A percentile compares a stretch with the other conserved stretches of the same genome.
Evolutionary conservation across 768 basidiomycete species (phyloP).

Genomic region (Rhizopogon roseolus): DNA sequence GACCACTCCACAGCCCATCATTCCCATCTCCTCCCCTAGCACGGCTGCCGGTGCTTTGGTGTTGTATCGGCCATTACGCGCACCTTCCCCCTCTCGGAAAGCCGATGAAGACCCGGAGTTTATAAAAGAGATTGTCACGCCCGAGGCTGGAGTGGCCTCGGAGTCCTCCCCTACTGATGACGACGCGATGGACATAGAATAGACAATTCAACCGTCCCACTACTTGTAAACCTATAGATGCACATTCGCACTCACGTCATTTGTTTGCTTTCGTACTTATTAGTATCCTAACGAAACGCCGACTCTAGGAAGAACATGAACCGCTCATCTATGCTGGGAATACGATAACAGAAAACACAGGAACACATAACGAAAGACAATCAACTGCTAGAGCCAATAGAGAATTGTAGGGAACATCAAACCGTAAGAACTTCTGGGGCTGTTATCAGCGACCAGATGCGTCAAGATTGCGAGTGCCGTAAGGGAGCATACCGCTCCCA

Average conservation of each 20-base stretch:
- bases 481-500: slow-evolving; percentile 39
- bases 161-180: slow-evolving; percentile 15
- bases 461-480: slow-evolving; percentile 26
- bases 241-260: slow-evolving; percentile 5
- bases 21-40: slow-evolving; percentile 11
- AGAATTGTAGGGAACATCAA: not conserved
- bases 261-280: slow-evolving; percentile 6
- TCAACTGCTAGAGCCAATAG: slow-evolving; percentile 6
- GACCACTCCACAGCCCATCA: slow-evolving; percentile 15
- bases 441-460: not conserved
- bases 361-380: slow-evolving; percentile 15
- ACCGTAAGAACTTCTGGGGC: not conserved
- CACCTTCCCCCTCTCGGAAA: slow-evolving; percentile 12
- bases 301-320: slow-evolving; percentile 15
- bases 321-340: slow-evolving; percentile 20
- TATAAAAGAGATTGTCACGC: slow-evolving; percentile 8
- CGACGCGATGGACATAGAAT: slow-evolving; percentile 55
- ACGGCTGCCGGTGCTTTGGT: slow-evolving; percentile 43
- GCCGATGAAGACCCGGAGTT: slow-evolving; percentile 9
- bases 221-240: not conserved
- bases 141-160: not conserved
- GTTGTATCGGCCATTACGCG: slow-evolving; percentile 41
- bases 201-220: not conserved
- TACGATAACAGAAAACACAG: slow-evolving; percentile 17
- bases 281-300: slow-evolving; percentile 15